Percentiles rank a stretch among this genome's conserved stretches.
phyloP scores from a whole-genome alignment of 139 green algal genomes.

The Chlorella vulgaris region DNA sequence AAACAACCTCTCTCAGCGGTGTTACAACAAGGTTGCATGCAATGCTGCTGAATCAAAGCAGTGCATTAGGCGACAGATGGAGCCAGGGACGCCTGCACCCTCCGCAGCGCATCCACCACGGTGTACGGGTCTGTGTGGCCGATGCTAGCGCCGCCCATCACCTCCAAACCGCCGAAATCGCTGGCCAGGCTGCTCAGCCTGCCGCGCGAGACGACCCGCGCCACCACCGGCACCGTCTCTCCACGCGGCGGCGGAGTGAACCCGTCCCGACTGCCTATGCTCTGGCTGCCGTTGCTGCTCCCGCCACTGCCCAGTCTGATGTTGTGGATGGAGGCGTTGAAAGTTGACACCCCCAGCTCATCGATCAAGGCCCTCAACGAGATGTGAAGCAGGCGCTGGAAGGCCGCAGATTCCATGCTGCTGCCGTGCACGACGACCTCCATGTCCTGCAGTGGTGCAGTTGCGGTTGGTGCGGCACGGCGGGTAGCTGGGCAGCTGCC shows the following conservation, averaged over 20 bases:
- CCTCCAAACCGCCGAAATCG: slow-evolving; percentile 84
- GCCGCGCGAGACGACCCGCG: slow-evolving; percentile 71
- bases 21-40: no score
- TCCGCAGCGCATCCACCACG: slow-evolving; percentile 37
- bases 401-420: slow-evolving; percentile 50
- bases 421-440: slow-evolving; percentile 63
- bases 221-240: slow-evolving; percentile 45
- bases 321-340: slow-evolving; percentile 74
- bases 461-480: no score
- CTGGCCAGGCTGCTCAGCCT: slow-evolving; percentile 59
- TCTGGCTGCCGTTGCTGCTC: no score
- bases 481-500: no score
- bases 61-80: no score
- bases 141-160: slow-evolving; percentile 82
- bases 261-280: not conserved
- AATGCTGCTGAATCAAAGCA: no score
- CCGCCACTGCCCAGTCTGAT: slow-evolving; percentile 3
- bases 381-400: slow-evolving; percentile 59
- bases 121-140: slow-evolving; percentile 81
- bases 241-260: not conserved
- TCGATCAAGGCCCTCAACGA: slow-evolving; percentile 77
- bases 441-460: slow-evolving; percentile 58
- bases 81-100: not conserved
- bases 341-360: slow-evolving; percentile 63
- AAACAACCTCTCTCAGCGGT: no score